Base-by-base conservation (phyloP, 164 flowering plant genomes). In the Sextonia rubra region DNA sequence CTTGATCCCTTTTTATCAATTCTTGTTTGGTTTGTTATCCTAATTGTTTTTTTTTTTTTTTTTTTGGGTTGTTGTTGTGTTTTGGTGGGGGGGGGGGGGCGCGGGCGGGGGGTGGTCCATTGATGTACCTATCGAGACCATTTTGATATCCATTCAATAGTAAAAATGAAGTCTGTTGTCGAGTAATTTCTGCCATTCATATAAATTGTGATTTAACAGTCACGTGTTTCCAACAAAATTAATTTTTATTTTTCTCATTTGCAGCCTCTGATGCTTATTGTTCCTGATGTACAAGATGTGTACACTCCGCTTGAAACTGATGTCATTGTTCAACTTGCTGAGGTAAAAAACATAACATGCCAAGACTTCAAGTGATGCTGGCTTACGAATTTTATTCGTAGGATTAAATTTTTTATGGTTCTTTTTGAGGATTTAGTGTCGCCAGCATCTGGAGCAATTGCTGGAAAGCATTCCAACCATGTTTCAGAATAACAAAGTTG, bases 241-340 rank as follows among this genome's bases (percentile, higher is more conserved):
- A 64, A 63, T 29, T 3, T 69, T 48, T 66, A 55, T 66, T 67
- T 44, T 67, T 29, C 27, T n/a, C 70, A 12, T 71, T n/a, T 70
- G 48, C 47, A 96, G 99, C 99, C 99, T 48, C 65, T 93, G 83
- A 96, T 96, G 99, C 97, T 96, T 32, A 90, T 96, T 67, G 98
- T 96, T 76, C 97, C 99, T 71, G 99, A 96, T 80, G 81, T 96
- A 23, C 94, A 91, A 89, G 98, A 93, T 87, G 99, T 96, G 74
- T 96, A 96, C 75, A 96, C 99, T 73, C 99, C 99, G 74, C 89
- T 96, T 17, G 83, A 96, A 74, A 88, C 90, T 69, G 99, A 93
- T 84, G 87, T 96, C 25, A 79, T 96, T 77, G 99, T 96, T 76
- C 99, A 78, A 68, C 91, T 96, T 77, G 82, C 97, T 64, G 99